phyloP scores from a whole-genome alignment of 495 filamentous ascomycete genomes.

The Neurospora sp. region DNA sequence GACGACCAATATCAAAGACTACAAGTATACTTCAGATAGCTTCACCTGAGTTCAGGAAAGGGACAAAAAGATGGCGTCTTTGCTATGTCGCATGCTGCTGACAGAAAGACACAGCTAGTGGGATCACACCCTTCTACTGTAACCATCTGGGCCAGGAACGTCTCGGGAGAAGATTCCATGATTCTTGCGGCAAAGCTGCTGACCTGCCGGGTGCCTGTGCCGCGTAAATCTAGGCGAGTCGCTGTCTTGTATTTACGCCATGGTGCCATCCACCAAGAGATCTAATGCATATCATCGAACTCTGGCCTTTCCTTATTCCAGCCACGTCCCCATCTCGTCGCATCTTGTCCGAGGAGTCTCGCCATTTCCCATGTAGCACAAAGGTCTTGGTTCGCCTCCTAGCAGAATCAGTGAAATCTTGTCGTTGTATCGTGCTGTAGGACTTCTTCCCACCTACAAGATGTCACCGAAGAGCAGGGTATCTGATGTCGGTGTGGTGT shows the following conservation, averaged over 20 bases:
- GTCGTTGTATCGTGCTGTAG: background rate
- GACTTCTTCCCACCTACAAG: background rate
- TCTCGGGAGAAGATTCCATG: background rate
- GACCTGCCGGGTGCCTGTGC: background rate
- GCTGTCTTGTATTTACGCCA: constrained; percentile 7
- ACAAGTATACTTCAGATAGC: background rate
- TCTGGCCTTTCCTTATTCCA: constrained; percentile 4
- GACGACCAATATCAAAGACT: background rate
- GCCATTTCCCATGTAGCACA: background rate
- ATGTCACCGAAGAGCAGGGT: background rate
- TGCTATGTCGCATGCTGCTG: background rate
- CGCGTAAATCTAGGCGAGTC: constrained; percentile 5
- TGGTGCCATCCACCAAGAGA: constrained; percentile 8
- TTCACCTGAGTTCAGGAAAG: background rate
- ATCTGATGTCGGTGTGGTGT: background rate
- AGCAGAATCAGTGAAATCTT: background rate
- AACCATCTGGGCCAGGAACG: background rate
- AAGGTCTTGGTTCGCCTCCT: background rate
- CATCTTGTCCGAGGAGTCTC: background rate
- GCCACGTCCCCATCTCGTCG: constrained; percentile 1
- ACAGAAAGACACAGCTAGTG: background rate
- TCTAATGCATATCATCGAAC: constrained; percentile 15
- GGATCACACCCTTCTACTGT: background rate
- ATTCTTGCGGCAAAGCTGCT: background rate
- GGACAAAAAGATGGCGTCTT: background rate